phyloP scores from a whole-genome alignment of 768 basidiomycete species.

The Pisolithus sp. region DNA sequence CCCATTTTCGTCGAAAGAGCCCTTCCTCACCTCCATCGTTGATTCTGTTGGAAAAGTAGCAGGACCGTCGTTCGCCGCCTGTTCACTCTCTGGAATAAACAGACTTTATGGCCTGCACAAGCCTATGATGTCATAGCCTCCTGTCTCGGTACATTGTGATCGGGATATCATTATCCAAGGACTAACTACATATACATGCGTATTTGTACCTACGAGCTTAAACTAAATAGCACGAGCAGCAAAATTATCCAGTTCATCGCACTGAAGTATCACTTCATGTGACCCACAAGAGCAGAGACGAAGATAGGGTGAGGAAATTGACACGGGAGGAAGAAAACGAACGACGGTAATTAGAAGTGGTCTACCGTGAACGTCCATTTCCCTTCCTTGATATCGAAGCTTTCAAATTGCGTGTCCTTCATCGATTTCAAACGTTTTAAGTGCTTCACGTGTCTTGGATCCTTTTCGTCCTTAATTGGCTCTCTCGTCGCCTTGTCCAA shows the following conservation, averaged over 20 bases:
- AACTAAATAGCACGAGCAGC: too few species aligned
- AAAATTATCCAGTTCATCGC: too few species aligned
- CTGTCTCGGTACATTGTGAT: too few species aligned
- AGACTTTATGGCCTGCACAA: too few species aligned
- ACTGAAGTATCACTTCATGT: too few species aligned
- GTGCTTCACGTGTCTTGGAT: slow-evolving; percentile 65
- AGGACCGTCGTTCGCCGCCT: too few species aligned
- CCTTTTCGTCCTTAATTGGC: slow-evolving; percentile 75
- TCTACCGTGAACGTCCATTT: slow-evolving; percentile 93
- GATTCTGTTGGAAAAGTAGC: too few species aligned
- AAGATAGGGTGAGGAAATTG: not conserved
- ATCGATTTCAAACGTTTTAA: slow-evolving; percentile 78
- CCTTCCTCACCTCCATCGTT: slow-evolving; percentile 10
- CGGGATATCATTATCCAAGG: slow-evolving; percentile 8
- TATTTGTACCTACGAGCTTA: slow-evolving; percentile 11
- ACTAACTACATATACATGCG: slow-evolving; percentile 10
- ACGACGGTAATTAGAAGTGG: slow-evolving; percentile 59
- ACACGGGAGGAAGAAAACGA: not conserved
- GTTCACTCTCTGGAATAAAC: too few species aligned
- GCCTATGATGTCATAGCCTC: too few species aligned
- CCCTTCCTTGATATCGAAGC: slow-evolving; percentile 73
- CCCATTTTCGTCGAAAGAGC: not conserved
- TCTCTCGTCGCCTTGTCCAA: slow-evolving; percentile 88
- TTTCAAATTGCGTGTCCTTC: slow-evolving; percentile 79
- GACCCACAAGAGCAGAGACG: not conserved